Conservation (phyloP, 306 rosid species). For the Glycine soja region DNA sequence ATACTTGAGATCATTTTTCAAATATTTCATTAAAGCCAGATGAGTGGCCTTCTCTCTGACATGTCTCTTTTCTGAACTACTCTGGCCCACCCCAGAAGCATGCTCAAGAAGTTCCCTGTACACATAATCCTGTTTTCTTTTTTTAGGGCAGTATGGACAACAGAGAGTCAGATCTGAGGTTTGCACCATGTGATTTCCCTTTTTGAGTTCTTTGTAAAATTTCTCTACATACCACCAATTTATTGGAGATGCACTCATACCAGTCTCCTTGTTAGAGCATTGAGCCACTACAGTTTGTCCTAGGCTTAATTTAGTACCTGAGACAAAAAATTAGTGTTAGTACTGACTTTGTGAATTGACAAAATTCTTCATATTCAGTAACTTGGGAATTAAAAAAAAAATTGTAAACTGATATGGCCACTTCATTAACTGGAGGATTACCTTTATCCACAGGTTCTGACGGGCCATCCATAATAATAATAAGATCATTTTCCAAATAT, state of each 20-base stretch:
- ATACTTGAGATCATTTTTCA: slow-evolving; percentile 63
- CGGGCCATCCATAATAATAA: slow-evolving; percentile 46
- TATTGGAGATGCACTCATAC: slow-evolving; percentile 67
- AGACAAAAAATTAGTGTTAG: slow-evolving; percentile 27
- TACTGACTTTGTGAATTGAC: slow-evolving; percentile 16
- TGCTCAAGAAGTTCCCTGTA: slow-evolving; percentile 80
- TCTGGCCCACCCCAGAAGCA: slow-evolving; percentile 93
- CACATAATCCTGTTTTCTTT: slow-evolving; percentile 62
- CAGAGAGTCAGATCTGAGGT: slow-evolving; percentile 58
- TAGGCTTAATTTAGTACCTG: slow-evolving; percentile 51
- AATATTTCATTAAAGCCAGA: slow-evolving; percentile 74
- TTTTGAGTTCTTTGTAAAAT: slow-evolving; percentile 70
- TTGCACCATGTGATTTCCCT: slow-evolving; percentile 65
- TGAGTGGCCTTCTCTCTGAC: slow-evolving; percentile 80
- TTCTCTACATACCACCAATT: slow-evolving; percentile 63
- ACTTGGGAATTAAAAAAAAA: slow-evolving; percentile 14
- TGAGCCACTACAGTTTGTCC: slow-evolving; percentile 56
- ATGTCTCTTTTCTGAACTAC: slow-evolving; percentile 79
- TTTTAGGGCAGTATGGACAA: slow-evolving; percentile 87
- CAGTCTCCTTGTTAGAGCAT: slow-evolving; percentile 61
- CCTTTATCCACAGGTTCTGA: slow-evolving; percentile 59
- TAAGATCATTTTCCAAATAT: slow-evolving; percentile 77
- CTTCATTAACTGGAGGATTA: slow-evolving; percentile 48
- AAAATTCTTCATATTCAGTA: slow-evolving; percentile 14
- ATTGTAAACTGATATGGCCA: not conserved